Evolutionary conservation across 805 yeast species (phyloP).

Genomic region (Ogataea philodendri): DNA sequence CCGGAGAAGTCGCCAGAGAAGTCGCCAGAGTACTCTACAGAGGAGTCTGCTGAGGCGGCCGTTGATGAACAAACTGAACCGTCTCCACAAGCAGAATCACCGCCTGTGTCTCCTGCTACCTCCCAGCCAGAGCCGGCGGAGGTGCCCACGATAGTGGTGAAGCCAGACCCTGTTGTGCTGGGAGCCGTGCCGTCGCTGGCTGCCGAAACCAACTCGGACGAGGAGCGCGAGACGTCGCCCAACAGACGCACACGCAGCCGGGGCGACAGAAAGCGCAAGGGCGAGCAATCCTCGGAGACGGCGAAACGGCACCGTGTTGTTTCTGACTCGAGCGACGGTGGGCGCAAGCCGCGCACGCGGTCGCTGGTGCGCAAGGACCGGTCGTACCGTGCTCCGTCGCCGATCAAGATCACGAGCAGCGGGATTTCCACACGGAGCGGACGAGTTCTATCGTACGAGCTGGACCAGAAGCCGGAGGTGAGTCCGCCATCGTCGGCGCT

Average conservation of each 20-base stretch:
- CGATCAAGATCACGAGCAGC: slow-evolving; percentile 23
- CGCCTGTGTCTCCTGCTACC: too few relatives aligned
- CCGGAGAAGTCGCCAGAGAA: too few relatives aligned
- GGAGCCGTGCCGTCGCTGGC: slow-evolving; percentile 6
- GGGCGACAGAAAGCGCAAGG: slow-evolving; percentile 1
- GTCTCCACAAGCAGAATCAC: too few relatives aligned
- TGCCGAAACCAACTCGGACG: slow-evolving; percentile 3
- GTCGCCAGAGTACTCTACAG: too few relatives aligned
- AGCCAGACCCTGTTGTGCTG: not conserved
- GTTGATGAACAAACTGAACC: too few relatives aligned
- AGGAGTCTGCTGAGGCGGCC: too few relatives aligned
- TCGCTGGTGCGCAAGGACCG: slow-evolving; percentile 30
- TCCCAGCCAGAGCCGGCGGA: too few relatives aligned
- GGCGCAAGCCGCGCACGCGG: slow-evolving; percentile 21
- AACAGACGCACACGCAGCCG: slow-evolving; percentile 20
- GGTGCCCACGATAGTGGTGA: too few relatives aligned
- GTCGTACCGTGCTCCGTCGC: slow-evolving; percentile 25
- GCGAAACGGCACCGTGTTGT: slow-evolving; percentile 7
- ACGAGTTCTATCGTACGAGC: slow-evolving; percentile 31
- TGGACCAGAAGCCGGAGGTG: slow-evolving; percentile 21
- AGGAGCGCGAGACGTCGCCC: slow-evolving; percentile 12
- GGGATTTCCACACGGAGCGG: slow-evolving; percentile 31
- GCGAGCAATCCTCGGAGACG: slow-evolving; percentile 1
- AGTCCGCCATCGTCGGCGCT: slow-evolving; percentile 14
- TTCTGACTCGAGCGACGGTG: slow-evolving; percentile 14